Evolutionary conservation across 2,329 filamentous ascomycete genomes (phyloP).

Genomic region (Botrytis hyacinthi): DNA sequence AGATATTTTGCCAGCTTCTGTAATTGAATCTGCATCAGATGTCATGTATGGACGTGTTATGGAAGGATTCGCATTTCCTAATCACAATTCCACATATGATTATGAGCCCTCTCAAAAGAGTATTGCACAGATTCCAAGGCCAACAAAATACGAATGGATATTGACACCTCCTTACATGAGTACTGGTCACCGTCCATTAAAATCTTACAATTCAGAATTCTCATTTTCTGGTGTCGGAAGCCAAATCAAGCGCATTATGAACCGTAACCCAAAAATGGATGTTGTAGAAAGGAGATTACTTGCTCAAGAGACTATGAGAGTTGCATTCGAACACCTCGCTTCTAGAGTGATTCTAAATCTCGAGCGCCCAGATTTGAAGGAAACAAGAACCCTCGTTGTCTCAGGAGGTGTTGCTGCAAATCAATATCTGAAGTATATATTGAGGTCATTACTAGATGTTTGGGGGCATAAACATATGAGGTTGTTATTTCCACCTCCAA

Average conservation of each 20-base stretch:
- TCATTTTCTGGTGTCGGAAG: slow-evolving; percentile 74
- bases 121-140: slow-evolving; percentile 52
- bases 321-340: slow-evolving; percentile 84
- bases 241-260: slow-evolving; percentile 57
- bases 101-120: slow-evolving; percentile 51
- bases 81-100: slow-evolving; percentile 40
- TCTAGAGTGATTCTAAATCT: slow-evolving; percentile 71
- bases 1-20: slow-evolving; percentile 62
- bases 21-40: slow-evolving; percentile 54
- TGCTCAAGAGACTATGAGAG: slow-evolving; percentile 71
- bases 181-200: slow-evolving; percentile 45
- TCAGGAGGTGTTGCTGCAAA: slow-evolving; percentile 92
- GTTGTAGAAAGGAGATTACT: slow-evolving; percentile 64
- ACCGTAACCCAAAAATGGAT: slow-evolving; percentile 45
- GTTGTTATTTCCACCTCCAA: slow-evolving; percentile 71
- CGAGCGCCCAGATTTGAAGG: slow-evolving; percentile 28
- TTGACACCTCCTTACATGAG: slow-evolving; percentile 65
- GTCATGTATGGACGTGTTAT: slow-evolving; percentile 80
- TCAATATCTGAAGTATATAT: slow-evolving; percentile 68
- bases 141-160: slow-evolving; percentile 59
- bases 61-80: slow-evolving; percentile 74
- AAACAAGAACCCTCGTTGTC: slow-evolving; percentile 66
- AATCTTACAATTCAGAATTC: slow-evolving; percentile 47
- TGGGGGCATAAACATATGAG: slow-evolving; percentile 61
- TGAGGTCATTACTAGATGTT: slow-evolving; percentile 56